A percentile compares a stretch with the other conserved stretches of the same genome.
Evolutionary conservation across 352 stramenopile species (phyloP).

Genomic region (Phytophthora sansomeana): DNA sequence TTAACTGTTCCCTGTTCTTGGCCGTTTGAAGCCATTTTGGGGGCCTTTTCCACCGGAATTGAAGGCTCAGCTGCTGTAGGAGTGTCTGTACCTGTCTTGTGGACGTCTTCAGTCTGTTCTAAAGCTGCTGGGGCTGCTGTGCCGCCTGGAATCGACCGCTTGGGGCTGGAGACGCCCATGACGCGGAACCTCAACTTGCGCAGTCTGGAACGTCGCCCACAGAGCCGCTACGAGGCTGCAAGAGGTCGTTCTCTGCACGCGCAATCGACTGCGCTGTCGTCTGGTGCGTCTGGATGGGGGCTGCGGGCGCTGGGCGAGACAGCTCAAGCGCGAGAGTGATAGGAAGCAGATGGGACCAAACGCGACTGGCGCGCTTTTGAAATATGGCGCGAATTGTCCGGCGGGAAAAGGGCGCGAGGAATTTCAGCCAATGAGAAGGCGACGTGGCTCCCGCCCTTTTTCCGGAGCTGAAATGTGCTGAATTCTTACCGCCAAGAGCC

Average conservation of each 20-base stretch:
- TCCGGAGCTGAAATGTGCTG: background rate
- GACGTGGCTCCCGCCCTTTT: background rate
- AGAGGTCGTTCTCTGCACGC: background rate
- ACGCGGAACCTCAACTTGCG: background rate
- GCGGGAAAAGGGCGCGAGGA: conserved; percentile 17
- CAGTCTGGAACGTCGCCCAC: conserved; percentile 10
- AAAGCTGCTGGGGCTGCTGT: background rate
- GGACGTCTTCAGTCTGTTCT: background rate
- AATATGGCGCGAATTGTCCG: conserved; percentile 32
- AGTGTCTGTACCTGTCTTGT: conserved; percentile 1
- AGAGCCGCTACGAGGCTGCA: conserved; percentile 4
- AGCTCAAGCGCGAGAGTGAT: background rate
- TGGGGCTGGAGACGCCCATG: conserved; percentile 24
- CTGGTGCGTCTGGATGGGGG: background rate
- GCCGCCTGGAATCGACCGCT: conserved; percentile 4
- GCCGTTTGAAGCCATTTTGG: background rate
- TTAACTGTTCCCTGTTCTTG: conserved; percentile 5
- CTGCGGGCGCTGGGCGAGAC: background rate
- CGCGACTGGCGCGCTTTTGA: conserved; percentile 15
- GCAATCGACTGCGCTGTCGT: conserved; percentile 8
- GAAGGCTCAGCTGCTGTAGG: background rate
- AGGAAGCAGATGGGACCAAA: too few relatives aligned
- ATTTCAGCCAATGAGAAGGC: conserved; percentile 21
- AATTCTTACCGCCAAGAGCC: too few relatives aligned
- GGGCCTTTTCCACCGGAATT: background rate